Evolutionary conservation across 345 rosid genomes (phyloP), one percentile per base, ranked within the genome.

Genomic region (Sapria himalayana): DNA sequence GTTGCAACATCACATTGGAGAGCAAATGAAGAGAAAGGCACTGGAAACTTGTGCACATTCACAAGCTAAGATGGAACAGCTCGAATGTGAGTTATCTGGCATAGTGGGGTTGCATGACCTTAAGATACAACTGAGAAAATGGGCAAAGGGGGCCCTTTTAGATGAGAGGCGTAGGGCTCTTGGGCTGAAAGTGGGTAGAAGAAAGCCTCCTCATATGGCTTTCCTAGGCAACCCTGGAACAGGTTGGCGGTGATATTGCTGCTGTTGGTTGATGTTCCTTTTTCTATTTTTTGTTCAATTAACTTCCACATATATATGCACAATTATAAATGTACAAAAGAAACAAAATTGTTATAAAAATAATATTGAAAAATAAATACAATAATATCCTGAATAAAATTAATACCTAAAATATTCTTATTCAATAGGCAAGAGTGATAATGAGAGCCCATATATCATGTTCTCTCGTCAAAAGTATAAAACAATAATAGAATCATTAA

Each of bases 81-180:
- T 91, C 21, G 99, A 91, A 56, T 67, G 57, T 7, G 99, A 73
- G 44, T 43, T 91, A 43, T 63, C 66, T 0, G 66, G 61, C 37
- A 68, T 80, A n/a, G 82, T 91, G 44, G 99, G 95, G 10, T 56
- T 84, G 64, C 63, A 68, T 45, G 92, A 77, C 37, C 73, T 91
- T 41, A 91, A 79, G 76, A 46, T 67, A 48, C 98, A 89, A 50
- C 68, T 89, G 36, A 65, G 91, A 46, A 89, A 77, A 68, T 84
- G 95, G 98, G 95, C 86, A 0, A 89, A 77, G 69, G 95, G 98
- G 50, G 77, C 84, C 95, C 81, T 89, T 61, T 67, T 89, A 67
- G 98, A 89, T 71, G 98, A 89, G 62, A 76, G 79, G 66, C 79
- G 98, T 20, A 65, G 64, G 54, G 84, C 95, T 42, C 81, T 89